Evolutionary conservation across 2,329 filamentous ascomycete genomes (phyloP).

Genomic region (Colletotrichum limetticola): DNA sequence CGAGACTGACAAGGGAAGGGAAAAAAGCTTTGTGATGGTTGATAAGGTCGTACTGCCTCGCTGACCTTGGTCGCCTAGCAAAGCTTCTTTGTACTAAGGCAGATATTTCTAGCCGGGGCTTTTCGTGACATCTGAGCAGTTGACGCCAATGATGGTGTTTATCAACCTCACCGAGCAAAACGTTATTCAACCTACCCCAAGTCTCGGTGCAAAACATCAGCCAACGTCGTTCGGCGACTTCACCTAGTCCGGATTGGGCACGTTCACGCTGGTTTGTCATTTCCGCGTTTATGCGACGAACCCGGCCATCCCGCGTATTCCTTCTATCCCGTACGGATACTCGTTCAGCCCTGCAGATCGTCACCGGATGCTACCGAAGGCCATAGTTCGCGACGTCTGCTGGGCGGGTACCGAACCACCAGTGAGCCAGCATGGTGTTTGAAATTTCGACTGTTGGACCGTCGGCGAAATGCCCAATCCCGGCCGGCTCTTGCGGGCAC

Average conservation of each 20-base stretch:
- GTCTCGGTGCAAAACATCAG: neutral
- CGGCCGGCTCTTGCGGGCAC: slow-evolving; percentile 3
- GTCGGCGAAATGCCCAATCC: slow-evolving; percentile 4
- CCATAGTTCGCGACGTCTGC: neutral
- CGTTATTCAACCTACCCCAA: neutral
- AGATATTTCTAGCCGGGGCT: neutral
- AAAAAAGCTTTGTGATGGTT: neutral
- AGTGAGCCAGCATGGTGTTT: neutral
- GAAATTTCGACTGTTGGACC: too few species aligned
- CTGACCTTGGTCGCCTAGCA: neutral
- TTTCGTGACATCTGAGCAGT: neutral
- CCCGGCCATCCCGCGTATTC: neutral
- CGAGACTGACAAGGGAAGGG: neutral
- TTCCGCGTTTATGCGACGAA: slow-evolving; percentile 5
- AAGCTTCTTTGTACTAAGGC: neutral
- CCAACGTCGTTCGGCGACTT: neutral
- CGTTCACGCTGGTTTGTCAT: neutral
- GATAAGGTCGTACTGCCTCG: neutral
- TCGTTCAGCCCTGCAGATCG: neutral
- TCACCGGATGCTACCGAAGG: neutral
- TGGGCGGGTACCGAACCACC: neutral
- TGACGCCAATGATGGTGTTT: neutral
- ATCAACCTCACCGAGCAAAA: neutral
- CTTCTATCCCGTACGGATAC: neutral
- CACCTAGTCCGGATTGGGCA: neutral